phyloP scores from a whole-genome alignment of 2,329 filamentous ascomycete species.

The Fusarium sp. region DNA sequence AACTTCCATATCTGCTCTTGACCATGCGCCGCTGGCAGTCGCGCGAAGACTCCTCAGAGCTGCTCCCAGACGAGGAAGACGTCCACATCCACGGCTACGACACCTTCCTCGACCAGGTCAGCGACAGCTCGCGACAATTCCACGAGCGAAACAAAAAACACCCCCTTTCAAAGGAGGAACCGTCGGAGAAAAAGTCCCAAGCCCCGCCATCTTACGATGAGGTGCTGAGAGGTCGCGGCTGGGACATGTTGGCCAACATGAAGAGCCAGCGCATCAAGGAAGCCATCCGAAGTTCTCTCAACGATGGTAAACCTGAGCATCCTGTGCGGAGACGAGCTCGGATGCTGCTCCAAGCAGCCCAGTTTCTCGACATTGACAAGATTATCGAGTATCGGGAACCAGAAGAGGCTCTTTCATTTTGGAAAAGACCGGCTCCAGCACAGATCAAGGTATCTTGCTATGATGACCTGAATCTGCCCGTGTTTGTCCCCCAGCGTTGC shows the following conservation, averaged over 20 bases:
- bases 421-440: constrained; percentile 45
- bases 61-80: constrained; percentile 48
- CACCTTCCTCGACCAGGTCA: constrained; percentile 58
- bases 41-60: constrained; percentile 24
- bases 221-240: constrained; percentile 34
- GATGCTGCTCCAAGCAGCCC: constrained; percentile 52
- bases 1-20: constrained; percentile 54
- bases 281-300: constrained; percentile 23
- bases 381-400: constrained; percentile 53
- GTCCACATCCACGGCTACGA: constrained; percentile 56
- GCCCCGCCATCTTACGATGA: constrained; percentile 44
- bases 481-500: constrained; percentile 41
- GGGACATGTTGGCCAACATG: constrained; percentile 46
- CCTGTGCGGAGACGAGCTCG: constrained; percentile 44
- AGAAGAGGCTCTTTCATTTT: constrained; percentile 41
- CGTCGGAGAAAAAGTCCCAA: not conserved
- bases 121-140: constrained; percentile 50
- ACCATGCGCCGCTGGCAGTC: constrained; percentile 55
- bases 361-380: constrained; percentile 58
- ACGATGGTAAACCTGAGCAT: constrained; percentile 3
- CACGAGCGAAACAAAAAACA: constrained; percentile 42
- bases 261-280: constrained; percentile 35
- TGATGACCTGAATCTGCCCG: constrained; percentile 24
- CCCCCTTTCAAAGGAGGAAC: not conserved
- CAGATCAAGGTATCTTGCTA: constrained; percentile 42